Evolutionary conservation across 176 grass and related monocot species (phyloP), one percentile per base, ranked within the genome.

Genomic region (Neostapfia colusana): DNA sequence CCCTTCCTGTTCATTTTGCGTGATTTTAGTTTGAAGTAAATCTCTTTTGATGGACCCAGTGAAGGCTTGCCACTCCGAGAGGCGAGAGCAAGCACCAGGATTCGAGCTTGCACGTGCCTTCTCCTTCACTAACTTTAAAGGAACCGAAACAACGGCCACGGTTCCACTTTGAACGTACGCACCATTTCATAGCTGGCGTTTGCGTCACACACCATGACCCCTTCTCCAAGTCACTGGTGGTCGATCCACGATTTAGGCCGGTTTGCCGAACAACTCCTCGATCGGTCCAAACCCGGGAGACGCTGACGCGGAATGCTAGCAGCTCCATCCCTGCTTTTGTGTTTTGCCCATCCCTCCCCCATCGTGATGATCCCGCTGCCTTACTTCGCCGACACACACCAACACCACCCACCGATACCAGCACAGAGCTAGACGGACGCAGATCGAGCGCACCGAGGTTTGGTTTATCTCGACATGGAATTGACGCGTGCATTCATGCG

Each of bases 151-250:
- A 12, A 45, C 11, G 43, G 11, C 11, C 43, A 45, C 31, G 3
- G 31, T 31, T 31, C 3, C 31, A 31, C 3, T 31, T 31, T 31
- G 31, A 31, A 31, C 31, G 31, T 3, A 31, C 31, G 31, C 31
- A 31, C 31, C 31, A 3, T 31, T 31, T 31, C 31, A 31, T 25
- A 58, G 21, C 13, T 28, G 26, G 21, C 24, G 48, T 59, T 27
- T 55, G 66, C 36, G 7, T 75, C 56, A 61, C 63, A 61, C 63
- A 26, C 24, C 42, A 0, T 65, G 57, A 0, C 71, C 51, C 58
- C 73, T 72, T 64, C 37, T 17, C 84, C 78, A 77, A 81, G 37
- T 38, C 84, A 81, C 34, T 63, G 65, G 54, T 25, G 37, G 26
- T 18, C 12, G 46, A 28, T 37, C 45, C 25, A 45, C 27, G 35